These are phyloP conservation scores for Exophiala alcalophila DNA, from an alignment of 2,329 filamentous ascomycete genomes.

Conservation along the genomic window DNA sequence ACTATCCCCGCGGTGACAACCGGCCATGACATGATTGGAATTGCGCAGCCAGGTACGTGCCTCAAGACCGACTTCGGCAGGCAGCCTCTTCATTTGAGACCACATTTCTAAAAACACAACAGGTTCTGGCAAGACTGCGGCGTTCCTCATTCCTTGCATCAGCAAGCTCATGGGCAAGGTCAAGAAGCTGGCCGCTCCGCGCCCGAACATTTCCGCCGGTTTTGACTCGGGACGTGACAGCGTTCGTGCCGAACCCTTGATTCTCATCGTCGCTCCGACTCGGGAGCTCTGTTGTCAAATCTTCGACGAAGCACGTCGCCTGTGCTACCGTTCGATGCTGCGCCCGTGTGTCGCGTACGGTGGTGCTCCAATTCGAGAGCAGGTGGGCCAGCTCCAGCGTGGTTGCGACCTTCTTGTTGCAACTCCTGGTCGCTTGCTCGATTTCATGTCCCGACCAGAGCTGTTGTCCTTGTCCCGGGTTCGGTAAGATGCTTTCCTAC, in stretches of 20 bases:
- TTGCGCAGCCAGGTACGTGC: conserved; percentile 82
- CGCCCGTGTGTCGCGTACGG: conserved; percentile 89
- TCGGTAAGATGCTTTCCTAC: too few relatives aligned
- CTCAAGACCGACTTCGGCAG: background rate
- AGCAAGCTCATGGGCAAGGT: conserved; percentile 95
- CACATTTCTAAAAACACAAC: conserved; percentile 4
- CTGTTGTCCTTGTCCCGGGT: conserved; percentile 71
- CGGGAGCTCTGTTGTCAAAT: conserved; percentile 92
- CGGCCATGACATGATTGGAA: conserved; percentile 78
- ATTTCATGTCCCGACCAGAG: conserved; percentile 70
- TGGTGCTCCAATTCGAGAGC: conserved; percentile 67
- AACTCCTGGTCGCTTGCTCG: conserved; percentile 79
- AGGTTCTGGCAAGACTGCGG: conserved; percentile 96
- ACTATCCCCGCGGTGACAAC: conserved; percentile 74
- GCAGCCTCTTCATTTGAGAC: background rate
- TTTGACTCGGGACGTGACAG: conserved; percentile 52
- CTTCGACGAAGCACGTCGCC: conserved; percentile 86
- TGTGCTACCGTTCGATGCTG: conserved; percentile 93
- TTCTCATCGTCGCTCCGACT: conserved; percentile 80
- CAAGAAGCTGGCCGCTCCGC: conserved; percentile 76
- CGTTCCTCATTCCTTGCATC: conserved; percentile 83
- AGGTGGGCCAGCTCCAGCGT: conserved; percentile 69
- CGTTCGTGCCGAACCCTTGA: conserved; percentile 78
- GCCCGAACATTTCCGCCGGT: conserved; percentile 60
- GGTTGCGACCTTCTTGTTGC: conserved; percentile 89